phyloP scores from a whole-genome alignment of 2,329 filamentous ascomycete species.

The Emericellopsis atlantica region DNA sequence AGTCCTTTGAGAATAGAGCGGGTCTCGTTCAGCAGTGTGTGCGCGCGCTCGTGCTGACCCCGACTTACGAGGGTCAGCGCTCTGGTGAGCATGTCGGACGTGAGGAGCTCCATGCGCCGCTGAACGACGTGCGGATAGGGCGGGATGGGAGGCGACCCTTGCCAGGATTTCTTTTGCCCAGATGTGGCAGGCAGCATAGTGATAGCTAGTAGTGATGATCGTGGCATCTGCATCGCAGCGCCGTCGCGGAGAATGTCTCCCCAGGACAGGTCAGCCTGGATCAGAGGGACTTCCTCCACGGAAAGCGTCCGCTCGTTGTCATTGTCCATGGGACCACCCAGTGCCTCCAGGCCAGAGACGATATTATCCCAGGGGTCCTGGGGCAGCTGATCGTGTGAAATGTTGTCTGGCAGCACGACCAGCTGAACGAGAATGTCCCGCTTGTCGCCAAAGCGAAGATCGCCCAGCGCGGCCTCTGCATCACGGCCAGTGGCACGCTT shows the following conservation, averaged over 20 bases:
- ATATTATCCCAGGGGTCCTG: slow-evolving; percentile 97
- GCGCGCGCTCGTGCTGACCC: slow-evolving; percentile 85
- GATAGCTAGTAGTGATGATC: slow-evolving; percentile 84
- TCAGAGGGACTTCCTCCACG: slow-evolving; percentile 86
- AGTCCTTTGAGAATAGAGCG: slow-evolving; percentile 91
- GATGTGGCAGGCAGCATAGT: slow-evolving; percentile 73
- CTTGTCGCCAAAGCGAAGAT: slow-evolving; percentile 92
- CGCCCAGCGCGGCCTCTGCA: slow-evolving; percentile 82
- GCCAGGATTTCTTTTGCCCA: slow-evolving; percentile 53
- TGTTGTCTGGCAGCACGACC: slow-evolving; percentile 77
- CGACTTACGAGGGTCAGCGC: slow-evolving; percentile 83
- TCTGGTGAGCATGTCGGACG: slow-evolving; percentile 93
- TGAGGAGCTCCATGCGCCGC: slow-evolving; percentile 91
- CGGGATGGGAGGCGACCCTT: slow-evolving; percentile 67
- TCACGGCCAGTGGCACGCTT: slow-evolving; percentile 92
- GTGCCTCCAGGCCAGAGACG: slow-evolving; percentile 84
- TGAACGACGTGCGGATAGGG: slow-evolving; percentile 93
- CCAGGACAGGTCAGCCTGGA: slow-evolving; percentile 89
- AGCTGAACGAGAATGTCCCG: slow-evolving; percentile 86
- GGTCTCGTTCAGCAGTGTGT: slow-evolving; percentile 86
- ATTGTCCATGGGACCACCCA: slow-evolving; percentile 75
- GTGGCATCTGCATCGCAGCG: slow-evolving; percentile 69
- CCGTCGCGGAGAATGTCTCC: slow-evolving; percentile 89
- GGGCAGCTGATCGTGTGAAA: slow-evolving; percentile 70
- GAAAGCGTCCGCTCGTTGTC: slow-evolving; percentile 75